Percentiles rank a stretch among this genome's conserved stretches.
phyloP scores from a whole-genome alignment of 805 yeast genomes.

The Yamadazyma olivae region DNA sequence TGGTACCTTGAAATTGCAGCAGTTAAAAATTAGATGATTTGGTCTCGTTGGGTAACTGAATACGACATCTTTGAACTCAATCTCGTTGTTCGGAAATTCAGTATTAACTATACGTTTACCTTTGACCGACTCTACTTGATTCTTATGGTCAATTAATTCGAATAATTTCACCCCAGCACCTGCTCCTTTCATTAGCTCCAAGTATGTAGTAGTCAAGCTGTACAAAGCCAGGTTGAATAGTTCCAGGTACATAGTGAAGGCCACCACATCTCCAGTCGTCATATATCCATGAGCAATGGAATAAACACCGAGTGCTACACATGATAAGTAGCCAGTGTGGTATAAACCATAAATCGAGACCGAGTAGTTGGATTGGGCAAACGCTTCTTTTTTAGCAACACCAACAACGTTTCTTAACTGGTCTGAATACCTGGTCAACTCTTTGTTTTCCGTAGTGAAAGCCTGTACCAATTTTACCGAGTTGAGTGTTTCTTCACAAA shows the following conservation, averaged over 20 bases:
- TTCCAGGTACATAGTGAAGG: constrained; percentile 45
- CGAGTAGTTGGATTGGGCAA: constrained; percentile 43
- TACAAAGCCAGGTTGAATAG: constrained; percentile 42
- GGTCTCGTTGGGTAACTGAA: constrained; percentile 43
- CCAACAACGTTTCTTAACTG: constrained; percentile 37
- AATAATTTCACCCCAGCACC: constrained; percentile 45
- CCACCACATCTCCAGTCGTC: constrained; percentile 48
- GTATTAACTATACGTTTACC: constrained; percentile 21
- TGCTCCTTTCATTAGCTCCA: constrained; percentile 47
- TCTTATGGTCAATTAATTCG: constrained; percentile 37
- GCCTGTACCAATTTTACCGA: constrained; percentile 42
- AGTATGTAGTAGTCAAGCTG: constrained; percentile 42
- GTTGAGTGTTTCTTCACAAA: constrained; percentile 42
- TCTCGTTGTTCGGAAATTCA: constrained; percentile 21
- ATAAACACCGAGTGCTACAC: constrained; percentile 42
- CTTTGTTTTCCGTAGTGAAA: constrained; percentile 42
- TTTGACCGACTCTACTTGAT: constrained; percentile 32
- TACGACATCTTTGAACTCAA: constrained; percentile 36
- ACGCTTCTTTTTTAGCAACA: constrained; percentile 43
- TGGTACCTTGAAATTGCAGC: constrained; percentile 34
- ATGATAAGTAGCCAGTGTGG: constrained; percentile 41
- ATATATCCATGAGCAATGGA: constrained; percentile 39
- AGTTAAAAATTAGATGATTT: constrained; percentile 32
- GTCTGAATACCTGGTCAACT: constrained; percentile 34
- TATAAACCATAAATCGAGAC: constrained; percentile 42